phyloP scores from a whole-genome alignment of 805 yeast genomes.

The Schizosaccharomyces osmophilus region DNA sequence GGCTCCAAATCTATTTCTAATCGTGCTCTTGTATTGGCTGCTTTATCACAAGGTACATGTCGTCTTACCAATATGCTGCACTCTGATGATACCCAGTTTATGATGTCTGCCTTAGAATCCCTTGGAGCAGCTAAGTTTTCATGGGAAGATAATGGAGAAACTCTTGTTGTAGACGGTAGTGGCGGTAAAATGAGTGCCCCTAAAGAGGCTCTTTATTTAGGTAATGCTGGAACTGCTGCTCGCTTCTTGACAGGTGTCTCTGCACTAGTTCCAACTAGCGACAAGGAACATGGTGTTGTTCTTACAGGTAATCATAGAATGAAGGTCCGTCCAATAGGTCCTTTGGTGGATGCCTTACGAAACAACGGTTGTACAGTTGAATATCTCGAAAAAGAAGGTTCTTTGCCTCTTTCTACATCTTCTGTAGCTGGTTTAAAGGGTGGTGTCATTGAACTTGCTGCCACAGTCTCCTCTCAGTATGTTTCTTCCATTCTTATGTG shows the following conservation, averaged over 20 bases:
- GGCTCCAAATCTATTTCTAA: slow-evolving; percentile 95
- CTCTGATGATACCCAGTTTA: slow-evolving; percentile 87
- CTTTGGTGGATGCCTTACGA: slow-evolving; percentile 73
- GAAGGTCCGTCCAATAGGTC: slow-evolving; percentile 95
- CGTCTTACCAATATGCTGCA: slow-evolving; percentile 65
- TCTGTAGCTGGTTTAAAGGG: slow-evolving; percentile 59
- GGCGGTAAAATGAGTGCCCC: slow-evolving; percentile 44
- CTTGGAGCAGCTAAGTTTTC: slow-evolving; percentile 61
- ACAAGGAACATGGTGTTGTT: slow-evolving; percentile 22
- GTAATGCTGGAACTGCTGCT: slow-evolving; percentile 96
- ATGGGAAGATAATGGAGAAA: slow-evolving; percentile 73
- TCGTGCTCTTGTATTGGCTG: slow-evolving; percentile 79
- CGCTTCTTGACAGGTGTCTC: slow-evolving; percentile 84
- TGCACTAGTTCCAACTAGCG: slow-evolving; percentile 27
- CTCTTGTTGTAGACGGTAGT: slow-evolving; percentile 63
- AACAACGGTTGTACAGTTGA: slow-evolving; percentile 54
- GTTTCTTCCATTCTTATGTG: slow-evolving; percentile 91
- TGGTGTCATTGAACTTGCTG: slow-evolving; percentile 80
- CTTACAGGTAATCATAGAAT: slow-evolving; percentile 88
- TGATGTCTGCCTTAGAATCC: slow-evolving; percentile 64
- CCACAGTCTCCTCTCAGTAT: slow-evolving; percentile 90
- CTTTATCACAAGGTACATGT: slow-evolving; percentile 69
- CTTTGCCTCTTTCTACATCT: slow-evolving; percentile 52
- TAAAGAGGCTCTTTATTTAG: slow-evolving; percentile 51
- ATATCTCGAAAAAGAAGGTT: slow-evolving; percentile 53